Evolutionary conservation across 306 rosid genomes (phyloP), one percentile per base, ranked within the genome.

Genomic region (Cyclanthera cordifolia): DNA sequence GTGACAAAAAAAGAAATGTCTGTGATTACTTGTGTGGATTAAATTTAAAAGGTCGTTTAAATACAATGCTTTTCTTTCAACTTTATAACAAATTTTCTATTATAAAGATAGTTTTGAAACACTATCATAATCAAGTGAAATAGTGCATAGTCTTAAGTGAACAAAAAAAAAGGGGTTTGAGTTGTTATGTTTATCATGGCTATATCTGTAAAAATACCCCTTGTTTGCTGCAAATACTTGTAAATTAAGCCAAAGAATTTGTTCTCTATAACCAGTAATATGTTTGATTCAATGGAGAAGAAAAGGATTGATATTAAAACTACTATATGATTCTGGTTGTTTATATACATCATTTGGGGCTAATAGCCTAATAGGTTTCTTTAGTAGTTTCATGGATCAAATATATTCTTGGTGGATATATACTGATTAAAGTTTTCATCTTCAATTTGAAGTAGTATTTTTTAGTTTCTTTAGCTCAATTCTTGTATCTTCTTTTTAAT

Each of bases 401-500:
- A 6, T 19, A 64, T 13, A 41, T 19, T 43, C 69, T 64, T 21
- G 52, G 69, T 64, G 52, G 53, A 13, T n/a, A 34, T 64, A 17
- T 43, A 20, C 13, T 46, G 14, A 64, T 64, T 64, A 2, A 9
- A 39, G 34, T 64, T 43, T 4, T 64, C 20, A 64, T 64, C 70
- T 21, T 64, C 70, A 64, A 20, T 17, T 23, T 63, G 13, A 23
- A 43, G 70, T 64, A 43, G 70, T 23, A 45, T 43, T 45, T 56
- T 19, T 7, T 64, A 21, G 69, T 64, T 64, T 51, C 50, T 64
- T 43, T 21, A 64, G 21, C 47, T 43, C 15, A n/a, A 21, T 43
- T 17, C 69, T 37, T 64, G 6, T 13, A 21, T 41, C 70, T 43
- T 6, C 11, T 6, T 21, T 2, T 63, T 9, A 39, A 39, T 6